Base-by-base conservation (phyloP, 495 filamentous ascomycete genomes). In the Penicillium angulare region DNA sequence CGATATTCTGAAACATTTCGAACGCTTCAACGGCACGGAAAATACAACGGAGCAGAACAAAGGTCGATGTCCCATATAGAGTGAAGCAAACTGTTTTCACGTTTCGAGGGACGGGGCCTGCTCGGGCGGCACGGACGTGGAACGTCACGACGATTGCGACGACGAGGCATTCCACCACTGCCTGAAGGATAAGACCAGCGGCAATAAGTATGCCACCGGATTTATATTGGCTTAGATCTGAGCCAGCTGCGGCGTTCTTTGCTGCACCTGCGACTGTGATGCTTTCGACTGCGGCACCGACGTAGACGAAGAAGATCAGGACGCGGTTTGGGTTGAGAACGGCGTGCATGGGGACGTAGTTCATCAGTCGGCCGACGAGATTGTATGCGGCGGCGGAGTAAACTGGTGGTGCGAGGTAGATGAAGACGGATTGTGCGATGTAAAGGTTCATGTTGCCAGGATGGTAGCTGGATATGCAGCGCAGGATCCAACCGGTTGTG, bases 321-420 rank as follows among this genome's bases (percentile, higher is more conserved):
- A 74, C 66, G 2, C 69, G 67, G 38, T 67, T 59, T 7, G 71
- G 72, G 43, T 73, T 62, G 8, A 77, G 52, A 2, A 69, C 65
- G 20, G 74, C 60, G 53, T 71, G 62, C 70, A 73, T 65, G 26
- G 62, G 71, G 20, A 77, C 61, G 43, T 69, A 71, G 56, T 72
- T 58, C 58, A 82, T 77, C n/a, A 83, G 43, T 3, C 80, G 73
- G 0, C 75, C 81, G 26, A 84, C 70, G 18, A 78, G 64, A 63
- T 82, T 84, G 60, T 83, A 83, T 12, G 80, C 78, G 0, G 80
- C 74, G 7, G 81, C 81, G 0, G 81, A 80, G 57, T 76, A 79
- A 16, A 82, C 58, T 1, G 77, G 79, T 8, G 79, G 80, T 1
- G 74, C 76, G 2, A 79, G 57, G 27, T 81, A 76, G 26, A 82